Percentiles rank a stretch among this genome's conserved stretches.
phyloP scores from a whole-genome alignment of 345 rosid species.

The Melaleuca quinquenervia region DNA sequence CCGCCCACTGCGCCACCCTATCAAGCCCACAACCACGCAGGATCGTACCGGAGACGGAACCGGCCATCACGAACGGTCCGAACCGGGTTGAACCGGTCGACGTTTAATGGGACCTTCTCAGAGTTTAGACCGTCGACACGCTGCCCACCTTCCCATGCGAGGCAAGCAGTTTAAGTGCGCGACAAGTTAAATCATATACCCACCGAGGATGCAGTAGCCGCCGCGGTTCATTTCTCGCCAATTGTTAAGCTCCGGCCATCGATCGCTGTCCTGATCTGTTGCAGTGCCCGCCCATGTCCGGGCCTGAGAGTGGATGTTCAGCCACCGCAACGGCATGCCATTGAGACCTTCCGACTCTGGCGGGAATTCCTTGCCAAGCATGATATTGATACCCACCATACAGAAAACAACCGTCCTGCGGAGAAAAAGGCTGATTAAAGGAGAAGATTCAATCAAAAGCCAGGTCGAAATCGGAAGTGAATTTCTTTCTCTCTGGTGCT shows the following conservation, averaged over 20 bases:
- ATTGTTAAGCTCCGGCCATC: constrained; percentile 1
- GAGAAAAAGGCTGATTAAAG: background rate
- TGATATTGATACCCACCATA: constrained; percentile 81
- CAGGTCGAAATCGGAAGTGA: background rate
- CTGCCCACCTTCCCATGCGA: background rate
- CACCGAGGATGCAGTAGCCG: background rate
- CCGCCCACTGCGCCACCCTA: background rate
- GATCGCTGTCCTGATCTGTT: constrained; percentile 23
- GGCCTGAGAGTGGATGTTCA: constrained; percentile 88
- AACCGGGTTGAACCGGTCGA: background rate
- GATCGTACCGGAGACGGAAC: background rate
- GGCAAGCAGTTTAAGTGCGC: background rate
- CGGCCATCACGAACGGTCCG: background rate
- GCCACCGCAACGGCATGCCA: constrained; percentile 65
- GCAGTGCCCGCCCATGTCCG: constrained; percentile 42
- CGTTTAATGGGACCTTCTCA: background rate
- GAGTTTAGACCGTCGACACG: background rate
- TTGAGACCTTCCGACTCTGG: constrained; percentile 80
- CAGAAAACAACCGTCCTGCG: constrained; percentile 67
- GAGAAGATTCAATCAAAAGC: background rate
- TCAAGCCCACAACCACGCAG: background rate
- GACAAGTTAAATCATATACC: background rate
- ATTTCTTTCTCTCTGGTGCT: background rate
- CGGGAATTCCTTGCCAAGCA: constrained; percentile 88
- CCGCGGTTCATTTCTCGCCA: background rate